Percentiles rank a stretch among this genome's conserved stretches.
Evolutionary conservation across 2,329 filamentous ascomycete species (phyloP).

Genomic region (Monosporascus sp.): DNA sequence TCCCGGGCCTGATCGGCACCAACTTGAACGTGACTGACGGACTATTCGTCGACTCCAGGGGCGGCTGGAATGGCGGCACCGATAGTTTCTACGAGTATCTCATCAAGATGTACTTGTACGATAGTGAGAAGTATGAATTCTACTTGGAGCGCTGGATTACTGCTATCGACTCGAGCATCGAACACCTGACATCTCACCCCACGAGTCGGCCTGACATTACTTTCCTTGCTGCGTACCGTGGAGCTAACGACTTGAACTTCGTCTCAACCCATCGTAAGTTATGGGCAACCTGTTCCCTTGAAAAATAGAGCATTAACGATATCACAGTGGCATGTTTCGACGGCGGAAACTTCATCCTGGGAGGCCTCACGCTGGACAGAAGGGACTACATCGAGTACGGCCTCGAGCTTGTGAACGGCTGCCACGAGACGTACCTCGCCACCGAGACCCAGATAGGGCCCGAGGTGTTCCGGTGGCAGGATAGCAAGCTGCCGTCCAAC

Average conservation of each 20-base stretch:
- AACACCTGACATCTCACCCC: conserved; percentile 65
- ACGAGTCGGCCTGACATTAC: conserved; percentile 62
- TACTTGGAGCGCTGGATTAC: conserved; percentile 72
- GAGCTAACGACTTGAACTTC: conserved; percentile 33
- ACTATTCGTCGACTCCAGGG: conserved; percentile 57
- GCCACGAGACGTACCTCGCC: conserved; percentile 65
- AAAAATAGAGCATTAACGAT: not conserved
- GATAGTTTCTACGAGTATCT: conserved; percentile 88
- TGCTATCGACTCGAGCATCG: conserved; percentile 71
- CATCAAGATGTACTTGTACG: conserved; percentile 86
- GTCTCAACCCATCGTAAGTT: conserved; percentile 46
- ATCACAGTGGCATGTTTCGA: conserved; percentile 72
- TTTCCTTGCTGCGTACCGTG: conserved; percentile 57
- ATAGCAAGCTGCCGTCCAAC: conserved; percentile 28
- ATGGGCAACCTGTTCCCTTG: not conserved
- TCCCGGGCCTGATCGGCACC: conserved; percentile 69
- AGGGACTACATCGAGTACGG: conserved; percentile 69
- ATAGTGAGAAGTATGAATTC: conserved; percentile 52
- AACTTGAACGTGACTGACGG: conserved; percentile 61
- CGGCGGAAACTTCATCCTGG: conserved; percentile 80
- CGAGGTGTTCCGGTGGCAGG: conserved; percentile 62
- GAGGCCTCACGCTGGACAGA: conserved; percentile 61
- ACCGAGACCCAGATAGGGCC: conserved; percentile 73
- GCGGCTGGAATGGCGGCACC: conserved; percentile 71
- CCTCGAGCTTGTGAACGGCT: conserved; percentile 63